These are phyloP conservation scores for Diaporthe destruens DNA, from an alignment of 2,329 filamentous ascomycete genomes.

Conservation along the genomic window DNA sequence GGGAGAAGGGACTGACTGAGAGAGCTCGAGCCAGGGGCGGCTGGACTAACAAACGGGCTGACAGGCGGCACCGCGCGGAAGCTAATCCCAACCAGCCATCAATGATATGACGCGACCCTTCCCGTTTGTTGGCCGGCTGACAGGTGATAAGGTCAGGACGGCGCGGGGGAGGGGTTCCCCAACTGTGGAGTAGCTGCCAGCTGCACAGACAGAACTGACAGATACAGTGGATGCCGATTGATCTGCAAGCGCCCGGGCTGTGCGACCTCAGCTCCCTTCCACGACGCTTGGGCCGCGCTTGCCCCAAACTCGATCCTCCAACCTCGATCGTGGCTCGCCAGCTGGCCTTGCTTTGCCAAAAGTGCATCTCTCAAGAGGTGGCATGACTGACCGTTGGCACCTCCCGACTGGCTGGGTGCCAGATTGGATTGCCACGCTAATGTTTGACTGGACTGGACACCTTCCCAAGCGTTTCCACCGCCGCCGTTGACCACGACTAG, in stretches of 20 bases:
- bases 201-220: too few relatives aligned
- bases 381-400: too few relatives aligned
- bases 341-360: too few relatives aligned
- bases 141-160: neutral
- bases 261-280: neutral
- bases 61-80: slow-evolving; percentile 9
- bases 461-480: too few relatives aligned
- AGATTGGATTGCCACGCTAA: too few relatives aligned
- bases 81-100: neutral
- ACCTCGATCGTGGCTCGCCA: too few relatives aligned
- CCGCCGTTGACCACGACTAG: too few relatives aligned
- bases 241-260: slow-evolving; percentile 18
- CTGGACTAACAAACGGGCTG: neutral
- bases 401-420: too few relatives aligned
- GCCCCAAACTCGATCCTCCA: too few relatives aligned
- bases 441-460: too few relatives aligned
- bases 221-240: neutral
- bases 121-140: neutral
- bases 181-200: neutral
- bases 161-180: slow-evolving; percentile 21
- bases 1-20: neutral
- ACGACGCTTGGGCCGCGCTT: neutral
- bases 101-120: slow-evolving; percentile 8
- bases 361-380: too few relatives aligned
- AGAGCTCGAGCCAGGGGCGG: neutral